A percentile compares a stretch with the other conserved stretches of the same genome.
These are phyloP conservation scores for Fusarium phyllophilum DNA, from an alignment of 2,329 filamentous ascomycete species.

Conservation along the genomic window DNA sequence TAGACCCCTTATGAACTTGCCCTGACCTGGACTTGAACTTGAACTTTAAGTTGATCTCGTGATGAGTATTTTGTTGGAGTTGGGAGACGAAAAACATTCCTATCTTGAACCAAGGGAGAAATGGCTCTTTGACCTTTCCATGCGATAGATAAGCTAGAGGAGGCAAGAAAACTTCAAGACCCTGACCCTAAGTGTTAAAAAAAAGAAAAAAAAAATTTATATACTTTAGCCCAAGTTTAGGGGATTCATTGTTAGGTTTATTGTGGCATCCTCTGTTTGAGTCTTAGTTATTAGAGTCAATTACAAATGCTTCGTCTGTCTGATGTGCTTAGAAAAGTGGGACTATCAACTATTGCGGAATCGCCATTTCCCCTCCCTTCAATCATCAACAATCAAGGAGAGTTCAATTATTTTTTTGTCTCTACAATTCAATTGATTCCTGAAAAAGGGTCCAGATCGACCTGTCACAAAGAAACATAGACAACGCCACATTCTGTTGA, in stretches of 20 bases:
- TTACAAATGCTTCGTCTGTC: constrained; percentile 22
- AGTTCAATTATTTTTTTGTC: neutral
- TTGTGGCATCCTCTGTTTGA: neutral
- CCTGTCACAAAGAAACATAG: neutral
- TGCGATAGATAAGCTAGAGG: neutral
- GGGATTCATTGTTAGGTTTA: neutral
- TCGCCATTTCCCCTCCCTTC: constrained; percentile 32
- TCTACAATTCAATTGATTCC: neutral
- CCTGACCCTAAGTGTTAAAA: neutral
- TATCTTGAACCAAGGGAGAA: constrained; percentile 18
- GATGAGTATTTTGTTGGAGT: constrained; percentile 3
- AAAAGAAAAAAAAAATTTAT: neutral
- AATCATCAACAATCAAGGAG: neutral
- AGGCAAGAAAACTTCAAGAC: neutral
- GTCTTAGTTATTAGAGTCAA: constrained; percentile 1
- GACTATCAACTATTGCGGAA: constrained; percentile 37
- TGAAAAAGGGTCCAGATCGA: neutral
- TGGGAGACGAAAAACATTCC: constrained; percentile 30
- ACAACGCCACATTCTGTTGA: neutral
- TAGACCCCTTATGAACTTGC: constrained; percentile 9
- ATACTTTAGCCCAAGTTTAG: neutral
- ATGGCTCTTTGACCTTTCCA: neutral
- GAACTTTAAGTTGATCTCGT: neutral
- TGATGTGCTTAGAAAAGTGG: constrained; percentile 37
- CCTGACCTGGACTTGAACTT: neutral